phyloP scores from a whole-genome alignment of 2,329 filamentous ascomycete genomes.

The Hortaea werneckii region DNA sequence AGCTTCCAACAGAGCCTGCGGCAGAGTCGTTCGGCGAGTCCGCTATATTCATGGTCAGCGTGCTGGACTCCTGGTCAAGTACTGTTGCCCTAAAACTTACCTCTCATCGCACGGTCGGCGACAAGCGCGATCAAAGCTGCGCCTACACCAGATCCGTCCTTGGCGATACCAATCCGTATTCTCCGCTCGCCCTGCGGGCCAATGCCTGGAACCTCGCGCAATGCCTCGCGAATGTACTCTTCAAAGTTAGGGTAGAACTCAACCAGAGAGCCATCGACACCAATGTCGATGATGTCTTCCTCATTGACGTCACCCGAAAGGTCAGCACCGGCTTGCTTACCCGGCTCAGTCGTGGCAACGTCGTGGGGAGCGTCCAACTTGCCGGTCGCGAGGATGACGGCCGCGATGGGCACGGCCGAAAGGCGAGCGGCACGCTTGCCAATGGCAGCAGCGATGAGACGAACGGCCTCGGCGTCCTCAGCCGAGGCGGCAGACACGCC shows the following conservation, averaged over 20 bases:
- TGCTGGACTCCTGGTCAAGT: too few species aligned
- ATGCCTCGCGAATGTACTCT: slow-evolving; percentile 73
- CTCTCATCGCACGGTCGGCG: slow-evolving; percentile 42
- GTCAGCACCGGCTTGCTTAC: slow-evolving; percentile 3
- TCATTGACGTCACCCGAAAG: slow-evolving; percentile 35
- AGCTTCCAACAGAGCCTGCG: too few species aligned
- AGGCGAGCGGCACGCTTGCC: slow-evolving; percentile 81
- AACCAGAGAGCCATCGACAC: slow-evolving; percentile 87
- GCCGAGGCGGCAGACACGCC: slow-evolving; percentile 64
- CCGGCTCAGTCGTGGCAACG: slow-evolving; percentile 21
- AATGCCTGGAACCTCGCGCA: slow-evolving; percentile 66
- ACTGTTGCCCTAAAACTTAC: too few species aligned
- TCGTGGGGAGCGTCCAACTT: slow-evolving; percentile 44
- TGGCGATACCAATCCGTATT: slow-evolving; percentile 89
- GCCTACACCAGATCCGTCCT: slow-evolving; percentile 92
- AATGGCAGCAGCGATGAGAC: slow-evolving; percentile 70
- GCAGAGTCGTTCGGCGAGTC: too few species aligned
- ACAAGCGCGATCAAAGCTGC: slow-evolving; percentile 90
- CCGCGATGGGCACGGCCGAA: slow-evolving; percentile 77
- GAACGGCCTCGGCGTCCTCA: slow-evolving; percentile 82
- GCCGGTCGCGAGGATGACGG: slow-evolving; percentile 70
- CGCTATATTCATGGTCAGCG: too few species aligned
- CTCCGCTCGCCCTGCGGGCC: slow-evolving; percentile 69
- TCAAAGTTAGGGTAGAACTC: slow-evolving; percentile 95
- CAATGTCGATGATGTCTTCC: slow-evolving; percentile 71